Percentiles rank a stretch among this genome's conserved stretches.
These are phyloP conservation scores for Stenocarpella maydis DNA, from an alignment of 2,329 filamentous ascomycete genomes.

Conservation along the genomic window DNA sequence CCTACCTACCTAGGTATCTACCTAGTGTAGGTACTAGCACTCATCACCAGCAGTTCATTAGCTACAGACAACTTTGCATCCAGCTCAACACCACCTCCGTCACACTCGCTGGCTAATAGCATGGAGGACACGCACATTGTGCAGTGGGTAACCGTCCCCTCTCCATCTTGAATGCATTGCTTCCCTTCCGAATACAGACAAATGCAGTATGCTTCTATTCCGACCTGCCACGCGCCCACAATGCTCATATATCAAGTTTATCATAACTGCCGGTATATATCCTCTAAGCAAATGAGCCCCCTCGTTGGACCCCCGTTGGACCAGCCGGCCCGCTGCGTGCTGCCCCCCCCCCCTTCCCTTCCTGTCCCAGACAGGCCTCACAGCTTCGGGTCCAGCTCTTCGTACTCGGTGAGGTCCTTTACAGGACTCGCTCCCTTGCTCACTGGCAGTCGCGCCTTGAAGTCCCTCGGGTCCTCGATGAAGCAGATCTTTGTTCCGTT, in stretches of 20 bases:
- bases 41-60: too few relatives aligned
- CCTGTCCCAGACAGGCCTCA: too few relatives aligned
- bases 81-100: too few relatives aligned
- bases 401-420: conserved; percentile 81
- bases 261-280: conserved; percentile 7
- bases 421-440: conserved; percentile 77
- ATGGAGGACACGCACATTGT: too few relatives aligned
- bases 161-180: conserved; percentile 12
- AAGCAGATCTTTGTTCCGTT: conserved; percentile 64
- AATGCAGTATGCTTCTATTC: conserved; percentile 20
- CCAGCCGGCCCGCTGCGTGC: too few relatives aligned
- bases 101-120: not conserved
- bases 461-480: conserved; percentile 81
- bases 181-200: not conserved
- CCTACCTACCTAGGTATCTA: too few relatives aligned
- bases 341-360: too few relatives aligned
- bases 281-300: too few relatives aligned
- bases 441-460: conserved; percentile 78
- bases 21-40: too few relatives aligned
- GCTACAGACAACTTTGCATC: too few relatives aligned
- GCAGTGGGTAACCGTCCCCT: too few relatives aligned
- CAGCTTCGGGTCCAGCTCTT: conserved; percentile 85
- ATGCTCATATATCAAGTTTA: conserved; percentile 26
- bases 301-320: too few relatives aligned
- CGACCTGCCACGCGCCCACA: conserved; percentile 10